These are phyloP conservation scores for Quercus lobata DNA, from an alignment of 331 rosid species.

Conservation along the genomic window DNA sequence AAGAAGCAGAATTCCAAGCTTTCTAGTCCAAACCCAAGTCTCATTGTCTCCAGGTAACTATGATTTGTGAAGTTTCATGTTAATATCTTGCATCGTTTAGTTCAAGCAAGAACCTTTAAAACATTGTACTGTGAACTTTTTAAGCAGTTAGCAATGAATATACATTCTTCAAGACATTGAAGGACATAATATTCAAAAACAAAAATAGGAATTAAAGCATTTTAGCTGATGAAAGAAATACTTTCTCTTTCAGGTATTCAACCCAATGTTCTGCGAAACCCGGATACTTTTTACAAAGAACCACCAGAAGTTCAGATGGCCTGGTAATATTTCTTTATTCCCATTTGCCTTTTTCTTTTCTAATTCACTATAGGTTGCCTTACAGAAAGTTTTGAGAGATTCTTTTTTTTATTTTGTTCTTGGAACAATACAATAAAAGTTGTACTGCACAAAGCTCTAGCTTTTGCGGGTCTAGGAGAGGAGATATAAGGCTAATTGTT, in stretches of 20 bases:
- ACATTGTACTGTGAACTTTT: neutral
- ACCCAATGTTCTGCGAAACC: constrained; percentile 22
- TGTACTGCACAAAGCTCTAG: no score
- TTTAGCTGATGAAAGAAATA: neutral
- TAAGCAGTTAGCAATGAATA: neutral
- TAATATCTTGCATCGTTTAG: neutral
- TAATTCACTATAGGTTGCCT: neutral
- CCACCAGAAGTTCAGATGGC: constrained; percentile 16
- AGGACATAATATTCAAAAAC: neutral
- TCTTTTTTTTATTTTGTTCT: neutral
- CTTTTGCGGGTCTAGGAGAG: no score
- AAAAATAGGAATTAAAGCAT: neutral
- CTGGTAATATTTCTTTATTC: constrained; percentile 26
- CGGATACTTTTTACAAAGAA: constrained; percentile 22
- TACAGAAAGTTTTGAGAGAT: neutral
- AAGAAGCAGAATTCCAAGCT: constrained; percentile 36
- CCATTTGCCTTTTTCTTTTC: neutral
- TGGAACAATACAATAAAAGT: neutral
- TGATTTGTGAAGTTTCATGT: neutral
- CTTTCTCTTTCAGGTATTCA: constrained; percentile 36
- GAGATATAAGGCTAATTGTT: no score
- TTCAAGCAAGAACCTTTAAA: neutral
- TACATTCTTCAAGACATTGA: neutral
- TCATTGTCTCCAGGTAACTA: constrained; percentile 32
- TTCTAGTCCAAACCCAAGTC: constrained; percentile 26